Base-by-base conservation (phyloP, 2,329 filamentous ascomycete species). In the Juglanconis juglandina region DNA sequence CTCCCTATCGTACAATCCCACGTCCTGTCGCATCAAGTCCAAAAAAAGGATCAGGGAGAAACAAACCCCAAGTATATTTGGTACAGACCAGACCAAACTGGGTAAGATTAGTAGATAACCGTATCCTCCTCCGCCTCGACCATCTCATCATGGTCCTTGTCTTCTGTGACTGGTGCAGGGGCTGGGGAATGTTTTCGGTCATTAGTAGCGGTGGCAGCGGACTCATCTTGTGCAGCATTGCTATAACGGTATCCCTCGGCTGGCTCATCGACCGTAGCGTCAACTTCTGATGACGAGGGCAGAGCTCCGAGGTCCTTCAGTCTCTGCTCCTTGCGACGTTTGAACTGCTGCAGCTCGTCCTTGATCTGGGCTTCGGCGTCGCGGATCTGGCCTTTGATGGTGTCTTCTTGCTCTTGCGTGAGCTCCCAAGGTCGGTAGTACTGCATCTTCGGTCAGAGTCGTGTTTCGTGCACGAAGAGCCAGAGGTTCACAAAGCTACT, bases 91-190 rank as follows among this genome's bases (percentile, higher is more conserved):
- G 30, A 33, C 39, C 48, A 44, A 11, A 30, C 47, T 46, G 53
- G 46, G 48, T 42, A 50, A 37, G 49, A 17, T 83, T 78, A 96
- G 77, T 96, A 96, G 62, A 96, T 94, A 56, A 96, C 91, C 67
- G 89, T 92, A 69, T 96, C 92, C 77, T 97, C 92, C 62, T 92
- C 91, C 58, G 89, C 90, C 73, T 92, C 90, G 57, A 95, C 87
- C 66, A 96, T 81, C 68, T 93, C 89, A 62, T 89, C 82, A 66
- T 82, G 71, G 61, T 79, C 79, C 68, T 74, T 79, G 59, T 77
- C 74, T 56, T 67, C 57, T 60, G 65, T 65, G 53, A 67, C 66
- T 57, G 68, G 61, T 47, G 30, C 37, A 53, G 48, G 48, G 35
- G 55, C n/a, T n/a, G 47, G 51, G 59, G 58, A 56, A n/a, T 35